Evolutionary conservation across 345 rosid genomes (phyloP).

Genomic region (Heritiera fomes): DNA sequence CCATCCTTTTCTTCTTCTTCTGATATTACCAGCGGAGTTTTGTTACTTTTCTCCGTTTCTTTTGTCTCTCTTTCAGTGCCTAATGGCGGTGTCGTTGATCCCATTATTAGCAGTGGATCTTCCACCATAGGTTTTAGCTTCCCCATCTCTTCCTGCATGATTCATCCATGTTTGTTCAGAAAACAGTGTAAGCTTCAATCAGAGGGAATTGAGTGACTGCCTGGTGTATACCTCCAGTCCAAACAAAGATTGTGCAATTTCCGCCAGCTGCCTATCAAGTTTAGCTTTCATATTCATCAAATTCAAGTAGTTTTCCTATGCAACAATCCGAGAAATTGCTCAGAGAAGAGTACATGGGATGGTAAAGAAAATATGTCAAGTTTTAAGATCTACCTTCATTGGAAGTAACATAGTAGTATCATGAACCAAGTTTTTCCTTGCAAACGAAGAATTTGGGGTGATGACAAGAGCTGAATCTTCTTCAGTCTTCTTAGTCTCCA

Average conservation of each 20-base stretch:
- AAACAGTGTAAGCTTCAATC: background rate
- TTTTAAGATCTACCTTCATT: constrained; percentile 46
- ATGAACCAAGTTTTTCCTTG: constrained; percentile 44
- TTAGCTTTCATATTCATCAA: constrained; percentile 57
- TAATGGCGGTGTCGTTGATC: constrained; percentile 20
- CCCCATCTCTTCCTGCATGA: constrained; percentile 55
- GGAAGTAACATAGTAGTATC: constrained; percentile 37
- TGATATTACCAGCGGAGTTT: constrained; percentile 6
- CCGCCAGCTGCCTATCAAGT: constrained; percentile 58
- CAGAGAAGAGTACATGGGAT: background rate
- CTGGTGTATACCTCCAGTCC: constrained; percentile 51
- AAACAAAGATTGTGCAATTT: constrained; percentile 44
- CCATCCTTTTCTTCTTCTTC: constrained; percentile 20
- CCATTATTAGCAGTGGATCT: constrained; percentile 25
- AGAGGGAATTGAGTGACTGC: background rate
- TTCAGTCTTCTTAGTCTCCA: constrained; percentile 48
- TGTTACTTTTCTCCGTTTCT: constrained; percentile 14
- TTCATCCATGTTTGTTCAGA: background rate
- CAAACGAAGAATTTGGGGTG: constrained; percentile 42
- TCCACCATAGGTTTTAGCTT: constrained; percentile 38
- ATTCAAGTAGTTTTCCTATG: constrained; percentile 56
- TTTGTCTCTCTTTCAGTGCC: constrained; percentile 26
- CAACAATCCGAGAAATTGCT: constrained; percentile 14
- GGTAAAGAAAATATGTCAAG: background rate
- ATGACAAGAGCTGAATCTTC: constrained; percentile 38